Evolutionary conservation across 495 filamentous ascomycete species (phyloP).

Genomic region (Xylaria flabelliformis): DNA sequence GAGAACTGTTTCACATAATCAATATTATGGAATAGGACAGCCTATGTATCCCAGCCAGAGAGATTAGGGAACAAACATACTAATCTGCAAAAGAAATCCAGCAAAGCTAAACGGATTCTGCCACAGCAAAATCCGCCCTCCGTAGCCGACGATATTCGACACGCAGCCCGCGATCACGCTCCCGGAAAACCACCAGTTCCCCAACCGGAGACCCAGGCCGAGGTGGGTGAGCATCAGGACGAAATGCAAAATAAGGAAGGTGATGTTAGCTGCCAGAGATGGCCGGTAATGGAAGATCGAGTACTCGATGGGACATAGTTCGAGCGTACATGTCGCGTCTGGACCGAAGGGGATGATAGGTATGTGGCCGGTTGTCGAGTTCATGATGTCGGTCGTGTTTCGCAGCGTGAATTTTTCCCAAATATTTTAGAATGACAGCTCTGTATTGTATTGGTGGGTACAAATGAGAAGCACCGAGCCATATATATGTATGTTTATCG

Average conservation of each 20-base stretch:
- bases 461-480: background rate
- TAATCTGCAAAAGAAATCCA: conserved; percentile 59
- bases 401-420: no score
- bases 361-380: background rate
- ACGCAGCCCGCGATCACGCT: conserved; percentile 46
- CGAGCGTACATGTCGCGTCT: conserved; percentile 44
- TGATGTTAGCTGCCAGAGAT: conserved; percentile 36
- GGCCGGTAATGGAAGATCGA: conserved; percentile 44
- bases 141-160: conserved; percentile 56
- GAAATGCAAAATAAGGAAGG: conserved; percentile 37
- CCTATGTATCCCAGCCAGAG: background rate
- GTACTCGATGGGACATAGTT: conserved; percentile 43
- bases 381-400: background rate
- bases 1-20: conserved; percentile 45
- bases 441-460: background rate
- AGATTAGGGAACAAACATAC: conserved; percentile 34
- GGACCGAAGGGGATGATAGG: conserved; percentile 39
- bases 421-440: background rate
- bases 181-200: conserved; percentile 48
- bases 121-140: conserved; percentile 53
- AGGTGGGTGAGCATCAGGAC: conserved; percentile 36
- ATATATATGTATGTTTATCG: background rate
- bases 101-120: conserved; percentile 55
- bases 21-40: background rate
- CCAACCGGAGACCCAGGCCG: conserved; percentile 47